Evolutionary conservation across 441 rosid species (phyloP), one percentile per base, ranked within the genome.

Genomic region (Omphalea diandra): DNA sequence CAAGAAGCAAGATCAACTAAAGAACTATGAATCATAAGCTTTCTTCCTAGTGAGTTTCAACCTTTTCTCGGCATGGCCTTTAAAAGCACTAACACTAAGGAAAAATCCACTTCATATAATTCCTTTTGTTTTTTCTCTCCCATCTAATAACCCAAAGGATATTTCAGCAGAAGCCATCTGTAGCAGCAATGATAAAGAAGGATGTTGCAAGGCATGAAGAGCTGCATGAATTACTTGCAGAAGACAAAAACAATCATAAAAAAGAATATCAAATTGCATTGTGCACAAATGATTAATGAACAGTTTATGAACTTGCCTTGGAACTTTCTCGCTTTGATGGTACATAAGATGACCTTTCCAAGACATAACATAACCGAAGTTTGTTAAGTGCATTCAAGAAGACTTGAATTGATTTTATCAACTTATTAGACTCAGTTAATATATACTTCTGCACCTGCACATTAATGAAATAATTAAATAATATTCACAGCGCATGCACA

Each of bases 341-440:
- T 50, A 77, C 81, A 55, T 69, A 75, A 56, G 85, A 79, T 66
- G 85, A 80, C 82, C 85, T 83, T 75, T 87, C 95, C 75, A 80
- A 77, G 73, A 88, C 89, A 81, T 87, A 78, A 72, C 86, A 88
- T 69, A 83, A 70, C 57, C 97, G 95, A 79, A 95, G 97, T 79
- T 93, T 96, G 83, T 95, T 93, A 70, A 95, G 92, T 73, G 83
- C 88, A 80, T 82, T 85, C 83, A 95, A 70, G 79, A 93, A 83
- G 71, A 93, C 83, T 88, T 89, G 97, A 74, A 90, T 90, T 63
- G 99, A 93, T 76, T 91, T 93, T 75, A 86, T 86, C 83, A 87
- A 78, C 81, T 78, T 79, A 81, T 95, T 95, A 26, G 92, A 83
- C 64, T 86, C 89, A 11, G 79, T 73, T 71, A 95, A 88, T 83